A percentile compares a stretch with the other conserved stretches of the same genome.
Evolutionary conservation across 1,284 basidiomycete genomes (phyloP).

Genomic region (Pyrrhoderma noxium): DNA sequence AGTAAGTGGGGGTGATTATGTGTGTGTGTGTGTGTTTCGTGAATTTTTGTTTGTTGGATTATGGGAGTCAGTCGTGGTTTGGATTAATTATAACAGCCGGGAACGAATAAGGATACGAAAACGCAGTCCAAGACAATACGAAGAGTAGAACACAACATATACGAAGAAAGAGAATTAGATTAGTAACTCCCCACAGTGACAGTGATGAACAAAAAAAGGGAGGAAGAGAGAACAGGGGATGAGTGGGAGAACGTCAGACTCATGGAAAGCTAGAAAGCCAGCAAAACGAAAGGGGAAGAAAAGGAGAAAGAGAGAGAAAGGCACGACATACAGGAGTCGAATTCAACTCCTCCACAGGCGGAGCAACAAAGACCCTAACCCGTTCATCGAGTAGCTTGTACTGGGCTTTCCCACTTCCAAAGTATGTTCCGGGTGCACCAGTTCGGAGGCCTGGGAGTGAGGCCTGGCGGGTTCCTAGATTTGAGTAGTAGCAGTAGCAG

Average conservation of each 20-base stretch:
- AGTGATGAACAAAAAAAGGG: no score
- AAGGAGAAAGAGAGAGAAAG: not conserved
- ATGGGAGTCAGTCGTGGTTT: no score
- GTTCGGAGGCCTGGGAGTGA: constrained; percentile 76
- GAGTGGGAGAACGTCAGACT: no score
- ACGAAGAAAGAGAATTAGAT: no score
- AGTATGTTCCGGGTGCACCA: constrained; percentile 79
- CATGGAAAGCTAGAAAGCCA: not conserved
- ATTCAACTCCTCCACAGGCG: constrained; percentile 58
- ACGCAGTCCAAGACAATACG: no score
- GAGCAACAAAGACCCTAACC: constrained; percentile 80
- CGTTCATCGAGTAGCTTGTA: constrained; percentile 75
- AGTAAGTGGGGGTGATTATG: not conserved
- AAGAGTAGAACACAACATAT: no score
- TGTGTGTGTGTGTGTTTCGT: not conserved
- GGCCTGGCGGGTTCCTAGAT: constrained; percentile 77
- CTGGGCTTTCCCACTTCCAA: constrained; percentile 66
- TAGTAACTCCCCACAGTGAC: no score
- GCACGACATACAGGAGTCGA: constrained; percentile 53
- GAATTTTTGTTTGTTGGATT: no score
- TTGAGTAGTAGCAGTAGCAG: no score
- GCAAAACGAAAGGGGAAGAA: not conserved
- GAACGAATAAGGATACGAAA: no score
- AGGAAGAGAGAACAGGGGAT: no score
- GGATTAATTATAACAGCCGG: no score